Percentiles rank a stretch among this genome's conserved stretches.
phyloP scores from a whole-genome alignment of 805 yeast genomes.

The Zygotorulaspora danielsina region DNA sequence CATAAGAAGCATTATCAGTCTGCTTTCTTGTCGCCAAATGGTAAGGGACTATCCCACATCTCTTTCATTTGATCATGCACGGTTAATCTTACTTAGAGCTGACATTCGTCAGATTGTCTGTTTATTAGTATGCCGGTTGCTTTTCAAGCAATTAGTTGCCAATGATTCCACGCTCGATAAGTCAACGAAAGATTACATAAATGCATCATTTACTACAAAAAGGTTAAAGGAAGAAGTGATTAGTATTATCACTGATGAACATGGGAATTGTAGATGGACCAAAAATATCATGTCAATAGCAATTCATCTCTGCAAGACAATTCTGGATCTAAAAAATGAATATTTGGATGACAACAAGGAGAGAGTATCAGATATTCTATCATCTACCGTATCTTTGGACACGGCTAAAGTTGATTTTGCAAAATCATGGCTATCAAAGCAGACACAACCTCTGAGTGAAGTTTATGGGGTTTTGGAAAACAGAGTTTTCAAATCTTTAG shows the following conservation, averaged over 20 bases:
- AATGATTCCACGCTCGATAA: constrained; percentile 31
- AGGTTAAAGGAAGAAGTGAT: constrained; percentile 65
- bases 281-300: constrained; percentile 70
- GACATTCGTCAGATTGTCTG: constrained; percentile 84
- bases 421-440: constrained; percentile 75
- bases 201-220: constrained; percentile 38
- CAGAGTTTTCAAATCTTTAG: constrained; percentile 52
- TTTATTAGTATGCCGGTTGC: constrained; percentile 63
- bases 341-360: constrained; percentile 8
- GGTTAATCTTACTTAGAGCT: constrained; percentile 72
- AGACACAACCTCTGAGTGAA: constrained; percentile 76
- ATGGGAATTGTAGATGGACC: constrained; percentile 88
- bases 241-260: constrained; percentile 77
- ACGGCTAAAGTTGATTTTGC: constrained; percentile 46
- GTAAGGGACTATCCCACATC: constrained; percentile 79
- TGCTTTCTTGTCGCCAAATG: constrained; percentile 76
- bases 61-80: constrained; percentile 76
- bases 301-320: constrained; percentile 42
- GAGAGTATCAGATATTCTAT: constrained; percentile 16
- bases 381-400: constrained; percentile 27
- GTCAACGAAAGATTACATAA: constrained; percentile 36
- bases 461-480: constrained; percentile 74
- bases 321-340: constrained; percentile 30
- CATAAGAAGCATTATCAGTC: constrained; percentile 52
- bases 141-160: constrained; percentile 64